Conservation (phyloP, 2,329 filamentous ascomycete genomes). For the Mollisiaceae sp. region DNA sequence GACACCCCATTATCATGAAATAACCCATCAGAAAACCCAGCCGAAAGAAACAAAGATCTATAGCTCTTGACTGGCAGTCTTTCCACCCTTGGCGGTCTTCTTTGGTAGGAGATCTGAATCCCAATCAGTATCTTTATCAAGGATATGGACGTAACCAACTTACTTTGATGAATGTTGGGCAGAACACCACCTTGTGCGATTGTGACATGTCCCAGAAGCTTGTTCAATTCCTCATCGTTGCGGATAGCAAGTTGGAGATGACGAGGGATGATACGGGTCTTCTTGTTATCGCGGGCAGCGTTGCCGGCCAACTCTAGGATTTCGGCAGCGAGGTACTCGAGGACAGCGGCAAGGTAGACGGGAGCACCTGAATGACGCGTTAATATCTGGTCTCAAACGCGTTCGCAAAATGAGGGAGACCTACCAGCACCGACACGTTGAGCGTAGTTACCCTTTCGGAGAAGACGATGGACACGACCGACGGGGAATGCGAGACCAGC, state of each 20-base stretch:
- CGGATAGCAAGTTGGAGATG: conserved; percentile 99
- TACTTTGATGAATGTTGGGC: conserved; percentile 97
- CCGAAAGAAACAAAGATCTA: conserved; percentile 67
- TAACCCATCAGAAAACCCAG: conserved; percentile 62
- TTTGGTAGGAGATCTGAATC: conserved; percentile 92
- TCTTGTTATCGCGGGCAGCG: conserved; percentile 99
- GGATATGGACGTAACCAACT: conserved; percentile 46
- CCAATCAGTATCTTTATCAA: conserved; percentile 33
- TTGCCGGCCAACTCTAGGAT: conserved; percentile 99
- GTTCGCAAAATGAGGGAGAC: conserved; percentile 38
- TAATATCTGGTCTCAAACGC: conserved; percentile 34
- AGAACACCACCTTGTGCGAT: conserved; percentile 97
- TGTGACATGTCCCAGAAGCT: conserved; percentile 93
- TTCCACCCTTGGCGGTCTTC: conserved; percentile 96
- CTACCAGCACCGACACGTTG: conserved; percentile 96
- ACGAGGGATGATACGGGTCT: conserved; percentile 99
- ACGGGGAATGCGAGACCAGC: conserved; percentile 98
- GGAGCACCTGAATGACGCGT: conserved; percentile 66
- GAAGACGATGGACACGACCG: conserved; percentile 98
- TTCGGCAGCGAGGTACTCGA: conserved; percentile 98
- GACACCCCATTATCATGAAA: conserved; percentile 74
- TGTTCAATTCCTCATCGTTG: conserved; percentile 99
- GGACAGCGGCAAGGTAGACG: conserved; percentile 95
- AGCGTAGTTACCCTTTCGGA: conserved; percentile 99
- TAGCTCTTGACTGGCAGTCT: conserved; percentile 93